A percentile compares a stretch with the other conserved stretches of the same genome.
These are phyloP conservation scores for Inga oerstediana DNA, from an alignment of 306 rosid species.

Conservation along the genomic window DNA sequence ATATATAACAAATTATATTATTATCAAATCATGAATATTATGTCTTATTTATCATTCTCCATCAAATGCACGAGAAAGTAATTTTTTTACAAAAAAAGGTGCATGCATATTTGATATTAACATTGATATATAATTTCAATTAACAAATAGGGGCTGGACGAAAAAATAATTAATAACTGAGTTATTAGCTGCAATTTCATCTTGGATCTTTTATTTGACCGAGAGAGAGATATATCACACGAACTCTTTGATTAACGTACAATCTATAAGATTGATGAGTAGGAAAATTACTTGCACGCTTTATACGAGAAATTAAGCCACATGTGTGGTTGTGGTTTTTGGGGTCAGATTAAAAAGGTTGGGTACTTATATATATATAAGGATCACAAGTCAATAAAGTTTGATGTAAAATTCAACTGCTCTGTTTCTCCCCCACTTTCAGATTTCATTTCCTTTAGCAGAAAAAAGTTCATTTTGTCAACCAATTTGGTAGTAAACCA, in stretches of 20 bases:
- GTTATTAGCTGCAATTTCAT: neutral
- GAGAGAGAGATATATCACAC: neutral
- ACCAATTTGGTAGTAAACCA: conserved; percentile 38
- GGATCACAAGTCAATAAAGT: conserved; percentile 51
- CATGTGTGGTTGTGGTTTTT: conserved; percentile 42
- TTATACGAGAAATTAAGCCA: conserved; percentile 26
- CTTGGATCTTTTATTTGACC: neutral
- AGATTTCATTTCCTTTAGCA: conserved; percentile 23
- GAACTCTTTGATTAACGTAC: neutral
- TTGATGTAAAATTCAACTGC: conserved; percentile 48
- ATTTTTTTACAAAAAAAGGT: neutral
- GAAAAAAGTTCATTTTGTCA: conserved; percentile 45
- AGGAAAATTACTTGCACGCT: neutral
- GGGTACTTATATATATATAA: conserved; percentile 15
- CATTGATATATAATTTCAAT: neutral
- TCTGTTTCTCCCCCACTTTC: neutral
- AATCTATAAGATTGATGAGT: neutral
- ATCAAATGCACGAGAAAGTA: neutral
- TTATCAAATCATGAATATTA: no score
- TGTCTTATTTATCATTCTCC: neutral
- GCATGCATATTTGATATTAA: neutral
- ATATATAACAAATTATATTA: neutral
- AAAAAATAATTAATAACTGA: no score
- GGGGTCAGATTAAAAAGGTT: conserved; percentile 38
- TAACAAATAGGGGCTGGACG: neutral